Evolutionary conservation across 2,329 filamentous ascomycete species (phyloP).

Genomic region (Alternaria longipes): DNA sequence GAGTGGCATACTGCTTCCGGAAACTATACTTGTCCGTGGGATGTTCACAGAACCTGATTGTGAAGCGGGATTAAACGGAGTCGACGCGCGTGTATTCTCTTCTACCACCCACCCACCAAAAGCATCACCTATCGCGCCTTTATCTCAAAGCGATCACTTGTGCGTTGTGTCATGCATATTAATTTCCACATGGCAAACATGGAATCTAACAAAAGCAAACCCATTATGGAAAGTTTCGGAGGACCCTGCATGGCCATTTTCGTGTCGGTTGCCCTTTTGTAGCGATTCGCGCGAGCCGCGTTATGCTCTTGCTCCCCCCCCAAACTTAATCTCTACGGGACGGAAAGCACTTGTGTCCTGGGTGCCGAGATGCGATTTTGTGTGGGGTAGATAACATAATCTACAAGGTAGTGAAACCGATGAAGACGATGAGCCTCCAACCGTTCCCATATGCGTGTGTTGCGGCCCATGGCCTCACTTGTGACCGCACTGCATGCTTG

Average conservation of each 20-base stretch:
- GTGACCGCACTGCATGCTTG: neutral
- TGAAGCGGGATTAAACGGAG: neutral
- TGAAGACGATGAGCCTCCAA: neutral
- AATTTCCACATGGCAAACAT: slow-evolving; percentile 16
- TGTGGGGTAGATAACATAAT: neutral
- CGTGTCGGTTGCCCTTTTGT: neutral
- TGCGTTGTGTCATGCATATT: slow-evolving; percentile 3
- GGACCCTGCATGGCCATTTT: slow-evolving; percentile 8
- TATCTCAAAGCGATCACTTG: neutral
- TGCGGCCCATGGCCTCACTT: neutral
- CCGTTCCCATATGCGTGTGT: neutral
- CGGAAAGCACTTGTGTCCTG: neutral
- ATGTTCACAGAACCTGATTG: neutral
- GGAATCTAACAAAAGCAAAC: neutral
- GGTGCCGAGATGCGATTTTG: neutral
- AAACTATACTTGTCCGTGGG: neutral
- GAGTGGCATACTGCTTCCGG: neutral
- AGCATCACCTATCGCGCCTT: slow-evolving; percentile 6
- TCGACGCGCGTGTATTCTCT: neutral
- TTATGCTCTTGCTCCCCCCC: neutral
- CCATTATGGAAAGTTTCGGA: slow-evolving; percentile 1
- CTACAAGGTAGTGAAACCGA: neutral
- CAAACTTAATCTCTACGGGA: neutral
- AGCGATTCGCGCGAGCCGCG: slow-evolving; percentile 11
- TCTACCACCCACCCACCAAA: neutral